Conservation (phyloP, 768 basidiomycete species). For the Suillus bovinus region DNA sequence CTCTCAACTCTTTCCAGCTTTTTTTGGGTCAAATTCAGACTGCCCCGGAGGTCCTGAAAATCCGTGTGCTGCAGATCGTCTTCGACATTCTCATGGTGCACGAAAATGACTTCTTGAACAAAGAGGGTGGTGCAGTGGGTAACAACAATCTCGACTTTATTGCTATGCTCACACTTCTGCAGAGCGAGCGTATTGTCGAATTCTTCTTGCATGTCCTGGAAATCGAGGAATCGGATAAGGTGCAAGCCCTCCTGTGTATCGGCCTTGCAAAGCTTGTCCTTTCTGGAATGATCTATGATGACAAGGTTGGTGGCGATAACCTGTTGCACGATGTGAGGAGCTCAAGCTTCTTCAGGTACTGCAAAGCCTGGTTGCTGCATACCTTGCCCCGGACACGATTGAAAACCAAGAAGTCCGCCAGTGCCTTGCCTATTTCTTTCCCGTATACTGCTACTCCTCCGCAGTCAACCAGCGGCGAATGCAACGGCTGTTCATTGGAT, state of each 20-base stretch:
- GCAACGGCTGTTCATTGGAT: constrained; percentile 65
- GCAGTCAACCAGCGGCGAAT: constrained; percentile 72
- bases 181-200: constrained; percentile 64
- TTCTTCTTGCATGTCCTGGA: constrained; percentile 58
- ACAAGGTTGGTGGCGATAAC: constrained; percentile 47
- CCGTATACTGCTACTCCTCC: constrained; percentile 83
- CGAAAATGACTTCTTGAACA: constrained; percentile 60
- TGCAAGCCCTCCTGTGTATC: constrained; percentile 71
- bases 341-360: constrained; percentile 37
- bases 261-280: constrained; percentile 88
- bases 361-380: constrained; percentile 53
- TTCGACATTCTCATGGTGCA: constrained; percentile 90
- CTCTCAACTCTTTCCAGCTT: constrained; percentile 65
- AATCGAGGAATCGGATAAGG: constrained; percentile 56
- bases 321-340: constrained; percentile 2
- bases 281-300: constrained; percentile 71
- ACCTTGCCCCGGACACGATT: constrained; percentile 77
- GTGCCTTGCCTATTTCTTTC: constrained; percentile 85
- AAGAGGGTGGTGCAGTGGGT: constrained; percentile 38
- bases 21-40: constrained; percentile 75
- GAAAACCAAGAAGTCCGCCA: constrained; percentile 85
- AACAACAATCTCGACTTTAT: neutral
- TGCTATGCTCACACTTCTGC: neutral
- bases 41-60: constrained; percentile 63
- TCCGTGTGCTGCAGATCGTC: constrained; percentile 72